Evolutionary conservation across 257 asterid genomes (phyloP).

Genomic region (Anisodus acutangulus): DNA sequence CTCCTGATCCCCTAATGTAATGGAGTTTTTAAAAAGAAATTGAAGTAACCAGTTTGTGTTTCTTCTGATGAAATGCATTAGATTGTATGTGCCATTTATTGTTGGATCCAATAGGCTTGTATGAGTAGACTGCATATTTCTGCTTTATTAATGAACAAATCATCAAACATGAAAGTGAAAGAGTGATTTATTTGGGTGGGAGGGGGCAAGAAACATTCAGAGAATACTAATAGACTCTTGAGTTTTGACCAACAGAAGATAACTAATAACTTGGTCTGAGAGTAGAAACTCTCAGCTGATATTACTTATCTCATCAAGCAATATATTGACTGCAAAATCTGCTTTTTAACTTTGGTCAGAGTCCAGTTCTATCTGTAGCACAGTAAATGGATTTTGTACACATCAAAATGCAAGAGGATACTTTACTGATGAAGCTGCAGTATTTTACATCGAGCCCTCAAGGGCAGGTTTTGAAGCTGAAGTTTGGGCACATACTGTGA

Average conservation of each 20-base stretch:
- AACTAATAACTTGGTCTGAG: not conserved
- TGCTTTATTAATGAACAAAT: not conserved
- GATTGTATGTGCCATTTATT: not conserved
- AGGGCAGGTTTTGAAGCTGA: not conserved
- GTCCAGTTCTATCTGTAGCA: not conserved
- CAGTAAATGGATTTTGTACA: not conserved
- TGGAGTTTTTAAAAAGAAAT: too few relatives aligned
- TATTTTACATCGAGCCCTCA: not conserved
- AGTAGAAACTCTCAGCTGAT: not conserved
- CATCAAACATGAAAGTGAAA: not conserved
- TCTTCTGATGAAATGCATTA: not conserved
- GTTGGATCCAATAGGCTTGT: not conserved
- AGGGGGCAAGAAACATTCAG: not conserved
- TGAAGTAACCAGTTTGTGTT: not conserved
- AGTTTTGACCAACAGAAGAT: not conserved
- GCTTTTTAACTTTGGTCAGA: slow-evolving; percentile 13
- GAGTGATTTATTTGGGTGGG: not conserved
- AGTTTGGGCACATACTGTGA: not conserved
- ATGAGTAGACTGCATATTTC: not conserved
- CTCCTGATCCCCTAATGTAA: too few relatives aligned
- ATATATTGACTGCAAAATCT: not conserved
- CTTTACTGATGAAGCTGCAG: not conserved
- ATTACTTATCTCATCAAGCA: not conserved
- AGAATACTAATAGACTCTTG: not conserved
- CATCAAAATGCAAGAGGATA: not conserved